A percentile compares a stretch with the other conserved stretches of the same genome.
Evolutionary conservation across 345 rosid genomes (phyloP).

Genomic region (Gossypium ekmanianum): DNA sequence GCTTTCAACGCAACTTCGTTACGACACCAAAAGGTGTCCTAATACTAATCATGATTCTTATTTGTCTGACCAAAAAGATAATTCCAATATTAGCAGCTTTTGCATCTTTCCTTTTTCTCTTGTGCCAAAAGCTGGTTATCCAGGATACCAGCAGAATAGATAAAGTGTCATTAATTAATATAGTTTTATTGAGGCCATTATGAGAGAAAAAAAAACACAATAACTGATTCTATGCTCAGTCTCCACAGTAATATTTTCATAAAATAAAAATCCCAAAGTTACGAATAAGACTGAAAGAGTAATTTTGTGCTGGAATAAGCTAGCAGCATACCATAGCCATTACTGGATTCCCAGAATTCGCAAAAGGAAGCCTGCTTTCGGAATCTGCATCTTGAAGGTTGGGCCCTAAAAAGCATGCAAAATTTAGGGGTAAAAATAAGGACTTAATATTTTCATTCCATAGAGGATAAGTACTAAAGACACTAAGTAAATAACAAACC

Average conservation of each 20-base stretch:
- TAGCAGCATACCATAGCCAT: constrained; percentile 79
- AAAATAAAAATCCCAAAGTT: background rate
- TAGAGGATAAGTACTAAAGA: background rate
- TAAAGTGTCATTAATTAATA: background rate
- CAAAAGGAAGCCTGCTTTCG: constrained; percentile 76
- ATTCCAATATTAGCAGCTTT: background rate
- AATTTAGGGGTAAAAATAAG: background rate
- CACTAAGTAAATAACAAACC: constrained; percentile 33
- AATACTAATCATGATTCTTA: background rate
- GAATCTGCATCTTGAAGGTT: constrained; percentile 47
- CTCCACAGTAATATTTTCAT: background rate
- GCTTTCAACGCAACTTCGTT: background rate
- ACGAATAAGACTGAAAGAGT: background rate
- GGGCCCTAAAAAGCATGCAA: constrained; percentile 37
- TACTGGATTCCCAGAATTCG: constrained; percentile 83
- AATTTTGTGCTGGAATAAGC: background rate
- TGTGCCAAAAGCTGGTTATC: background rate
- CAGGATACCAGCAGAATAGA: constrained; percentile 1
- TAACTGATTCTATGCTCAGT: background rate
- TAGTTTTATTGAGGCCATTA: background rate
- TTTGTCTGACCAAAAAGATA: background rate
- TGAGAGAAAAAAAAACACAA: background rate
- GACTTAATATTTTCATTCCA: background rate
- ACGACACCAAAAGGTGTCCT: constrained; percentile 1
- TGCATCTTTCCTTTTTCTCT: constrained; percentile 2